Percentiles rank a stretch among this genome's conserved stretches.
These are phyloP conservation scores for Tetramitus jugosus DNA, from an alignment of 208 protist genomes.

Conservation along the genomic window DNA sequence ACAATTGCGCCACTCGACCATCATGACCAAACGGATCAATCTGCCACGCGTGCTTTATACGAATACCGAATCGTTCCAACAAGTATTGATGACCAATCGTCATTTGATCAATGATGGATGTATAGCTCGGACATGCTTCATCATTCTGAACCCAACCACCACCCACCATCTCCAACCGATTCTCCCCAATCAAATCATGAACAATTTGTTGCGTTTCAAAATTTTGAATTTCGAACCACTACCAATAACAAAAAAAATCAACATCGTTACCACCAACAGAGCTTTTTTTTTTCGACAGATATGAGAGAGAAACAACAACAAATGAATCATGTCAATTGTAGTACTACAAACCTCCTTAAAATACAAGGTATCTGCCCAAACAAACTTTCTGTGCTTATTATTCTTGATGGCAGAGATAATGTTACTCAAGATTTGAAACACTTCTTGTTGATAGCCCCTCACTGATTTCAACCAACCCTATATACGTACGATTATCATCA, in stretches of 20 bases:
- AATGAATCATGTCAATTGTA: neutral
- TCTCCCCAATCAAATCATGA: slow-evolving; percentile 31
- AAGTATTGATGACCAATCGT: slow-evolving; percentile 50
- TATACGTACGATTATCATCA: too few relatives aligned
- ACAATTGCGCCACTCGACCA: slow-evolving; percentile 39
- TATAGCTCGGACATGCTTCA: slow-evolving; percentile 39
- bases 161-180: slow-evolving; percentile 48
- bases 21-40: slow-evolving; percentile 40
- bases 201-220: slow-evolving; percentile 13
- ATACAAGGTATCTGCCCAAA: slow-evolving; percentile 48
- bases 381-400: slow-evolving; percentile 35
- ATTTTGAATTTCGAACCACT: slow-evolving; percentile 44
- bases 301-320: neutral
- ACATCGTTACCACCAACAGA: slow-evolving; percentile 19
- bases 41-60: slow-evolving; percentile 45
- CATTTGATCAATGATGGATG: slow-evolving; percentile 46
- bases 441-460: slow-evolving; percentile 32
- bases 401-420: slow-evolving; percentile 33
- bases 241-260: slow-evolving; percentile 50
- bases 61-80: slow-evolving; percentile 41
- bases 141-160: slow-evolving; percentile 55
- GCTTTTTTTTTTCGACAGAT: neutral
- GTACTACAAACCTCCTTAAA: neutral
- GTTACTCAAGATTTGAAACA: slow-evolving; percentile 38
- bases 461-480: too few relatives aligned